phyloP scores from a whole-genome alignment of 495 filamentous ascomycete species.

The Delitschia confertaspora region DNA sequence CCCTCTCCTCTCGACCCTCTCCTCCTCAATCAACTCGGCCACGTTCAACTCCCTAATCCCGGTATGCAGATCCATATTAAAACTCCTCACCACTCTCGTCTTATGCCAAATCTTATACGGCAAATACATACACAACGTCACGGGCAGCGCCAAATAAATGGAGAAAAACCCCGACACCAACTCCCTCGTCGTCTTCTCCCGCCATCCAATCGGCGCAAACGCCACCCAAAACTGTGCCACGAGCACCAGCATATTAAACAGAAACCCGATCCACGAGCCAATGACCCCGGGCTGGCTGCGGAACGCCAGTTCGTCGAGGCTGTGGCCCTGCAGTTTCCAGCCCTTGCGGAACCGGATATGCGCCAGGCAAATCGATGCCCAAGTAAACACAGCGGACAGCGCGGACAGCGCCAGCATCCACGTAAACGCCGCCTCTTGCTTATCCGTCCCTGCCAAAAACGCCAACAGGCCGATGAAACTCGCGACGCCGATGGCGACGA shows the following conservation, averaged over 20 bases:
- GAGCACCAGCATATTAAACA: constrained; percentile 72
- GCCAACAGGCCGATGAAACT: constrained; percentile 64
- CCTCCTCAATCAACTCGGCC: constrained; percentile 62
- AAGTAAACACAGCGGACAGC: constrained; percentile 84
- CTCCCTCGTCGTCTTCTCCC: constrained; percentile 34
- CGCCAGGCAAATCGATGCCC: constrained; percentile 77
- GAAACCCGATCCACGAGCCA: constrained; percentile 77
- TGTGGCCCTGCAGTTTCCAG: constrained; percentile 62
- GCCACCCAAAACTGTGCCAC: constrained; percentile 91
- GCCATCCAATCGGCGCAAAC: constrained; percentile 63
- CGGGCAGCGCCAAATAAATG: constrained; percentile 72
- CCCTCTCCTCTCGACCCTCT: constrained; percentile 56
- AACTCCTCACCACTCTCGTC: constrained; percentile 55
- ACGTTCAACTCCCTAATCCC: constrained; percentile 85
- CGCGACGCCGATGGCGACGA: constrained; percentile 63
- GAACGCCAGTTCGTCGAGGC: constrained; percentile 70
- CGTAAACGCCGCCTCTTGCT: constrained; percentile 56
- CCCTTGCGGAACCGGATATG: constrained; percentile 88
- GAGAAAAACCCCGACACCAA: constrained; percentile 60
- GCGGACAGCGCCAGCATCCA: constrained; percentile 91
- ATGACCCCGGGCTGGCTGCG: constrained; percentile 66
- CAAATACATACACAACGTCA: constrained; percentile 68
- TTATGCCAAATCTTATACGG: constrained; percentile 68
- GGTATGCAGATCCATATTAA: constrained; percentile 77
- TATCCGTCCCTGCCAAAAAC: constrained; percentile 62